Base-by-base conservation (phyloP, 2,329 filamentous ascomycete genomes). In the Microcyclospora tardicrescens region DNA sequence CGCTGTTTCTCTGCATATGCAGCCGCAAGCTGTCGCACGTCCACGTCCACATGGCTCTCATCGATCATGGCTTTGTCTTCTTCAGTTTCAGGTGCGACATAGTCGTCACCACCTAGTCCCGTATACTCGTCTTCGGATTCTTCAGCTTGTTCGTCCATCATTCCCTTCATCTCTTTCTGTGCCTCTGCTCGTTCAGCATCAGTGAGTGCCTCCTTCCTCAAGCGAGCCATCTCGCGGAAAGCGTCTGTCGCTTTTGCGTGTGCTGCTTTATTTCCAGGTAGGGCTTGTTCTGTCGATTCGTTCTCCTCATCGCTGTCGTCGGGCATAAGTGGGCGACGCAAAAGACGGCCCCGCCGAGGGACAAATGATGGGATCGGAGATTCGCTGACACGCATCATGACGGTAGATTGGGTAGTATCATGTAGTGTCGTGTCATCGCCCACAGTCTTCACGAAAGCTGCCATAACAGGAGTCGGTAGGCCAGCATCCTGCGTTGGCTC, bases 81-180 rank as follows among this genome's bases (percentile, higher is more conserved):
- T 24, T 78, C 78, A 41, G 83, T 77, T 28, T 80, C 81, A 43
- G 86, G 82, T 39, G 79, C 80, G 33, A 73, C 80, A 33, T 77
- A 79, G 47, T 89, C 84, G 49, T 96, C 89, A 45, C 91, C 91
- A 49, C 91, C 91, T 9, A 98, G 69, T 4, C 91, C 91, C 30
- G 87, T 89, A 58, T 96, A 98, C 60, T 98, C 91, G 57, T 98
- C 91, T 57, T 98, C 93, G 0, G 91, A 98, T 62, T 98, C 91
- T 52, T 94, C 84, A 43, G 91, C 89, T 57, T 93, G 86, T 49
- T 95, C 91, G 48, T 96, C 76, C 29, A 98, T 71, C 72, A 94
- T 83, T 58, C 81, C 87, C 61, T 85, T 87, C 61, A 81, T 84
- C 62, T 94, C 74, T 51, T 86, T 93, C 37, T 71, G 67, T 50